Percentiles rank a stretch among this genome's conserved stretches.
Evolutionary conservation across 345 rosid species (phyloP).

Genomic region (Hibiscus trionum): DNA sequence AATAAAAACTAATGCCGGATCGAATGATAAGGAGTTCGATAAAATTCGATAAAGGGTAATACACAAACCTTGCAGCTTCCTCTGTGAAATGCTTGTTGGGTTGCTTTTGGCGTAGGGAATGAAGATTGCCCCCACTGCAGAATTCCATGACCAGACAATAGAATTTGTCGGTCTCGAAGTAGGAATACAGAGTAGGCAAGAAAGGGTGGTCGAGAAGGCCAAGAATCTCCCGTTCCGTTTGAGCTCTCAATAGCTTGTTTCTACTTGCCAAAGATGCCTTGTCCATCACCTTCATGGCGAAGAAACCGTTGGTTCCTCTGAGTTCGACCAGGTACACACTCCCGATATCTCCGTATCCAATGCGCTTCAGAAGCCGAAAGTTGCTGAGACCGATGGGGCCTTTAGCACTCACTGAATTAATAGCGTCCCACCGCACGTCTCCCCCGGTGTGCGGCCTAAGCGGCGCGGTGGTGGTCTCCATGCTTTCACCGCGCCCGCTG

Average conservation of each 20-base stretch:
- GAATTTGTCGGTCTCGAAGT: conserved; percentile 60
- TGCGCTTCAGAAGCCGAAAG: conserved; percentile 7
- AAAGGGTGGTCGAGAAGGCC: conserved; percentile 18
- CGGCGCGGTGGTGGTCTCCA: conserved; percentile 53
- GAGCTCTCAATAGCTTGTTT: conserved; percentile 11
- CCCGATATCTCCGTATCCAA: conserved; percentile 15
- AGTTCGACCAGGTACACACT: conserved; percentile 54
- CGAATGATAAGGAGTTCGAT: too few species aligned
- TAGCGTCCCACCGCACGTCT: conserved; percentile 7
- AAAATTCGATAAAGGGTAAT: too few species aligned
- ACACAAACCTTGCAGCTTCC: conserved; percentile 55
- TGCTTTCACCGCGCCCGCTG: conserved; percentile 46
- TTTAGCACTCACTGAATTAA: not conserved
- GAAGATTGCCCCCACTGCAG: conserved; percentile 74
- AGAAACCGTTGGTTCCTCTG: not conserved
- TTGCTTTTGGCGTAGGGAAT: conserved; percentile 71
- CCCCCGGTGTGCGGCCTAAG: conserved; percentile 16
- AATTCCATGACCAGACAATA: conserved; percentile 74
- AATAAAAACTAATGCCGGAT: too few species aligned
- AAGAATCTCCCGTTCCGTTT: conserved; percentile 19
- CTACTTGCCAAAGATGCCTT: conserved; percentile 16
- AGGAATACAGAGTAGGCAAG: conserved; percentile 25
- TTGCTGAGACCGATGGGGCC: not conserved
- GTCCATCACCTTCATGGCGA: conserved; percentile 19
- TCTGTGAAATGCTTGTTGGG: conserved; percentile 56